These are phyloP conservation scores for Torrubiellomyces zombiae DNA, from an alignment of 2,329 filamentous ascomycete genomes.

Conservation along the genomic window DNA sequence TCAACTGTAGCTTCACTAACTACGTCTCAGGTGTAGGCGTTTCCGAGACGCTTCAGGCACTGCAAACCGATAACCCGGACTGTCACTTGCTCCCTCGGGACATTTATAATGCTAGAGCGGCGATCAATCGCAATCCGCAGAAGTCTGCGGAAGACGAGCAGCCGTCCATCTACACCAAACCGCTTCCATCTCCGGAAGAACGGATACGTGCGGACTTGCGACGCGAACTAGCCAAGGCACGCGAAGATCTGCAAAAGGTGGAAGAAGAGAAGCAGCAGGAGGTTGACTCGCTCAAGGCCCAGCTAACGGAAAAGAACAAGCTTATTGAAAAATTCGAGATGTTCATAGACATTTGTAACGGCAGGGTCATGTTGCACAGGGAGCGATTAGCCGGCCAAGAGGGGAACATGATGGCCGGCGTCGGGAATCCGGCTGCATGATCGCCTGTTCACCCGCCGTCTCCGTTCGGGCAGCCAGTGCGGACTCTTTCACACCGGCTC, in stretches of 20 bases:
- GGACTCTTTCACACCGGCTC: too few relatives aligned
- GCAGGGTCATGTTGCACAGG: conserved; percentile 46
- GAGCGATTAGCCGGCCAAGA: conserved; percentile 27
- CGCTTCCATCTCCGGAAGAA: conserved; percentile 44
- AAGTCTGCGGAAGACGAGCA: conserved; percentile 46
- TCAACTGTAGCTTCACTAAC: conserved; percentile 6
- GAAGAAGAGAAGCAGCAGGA: conserved; percentile 40
- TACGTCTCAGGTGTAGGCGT: conserved; percentile 38
- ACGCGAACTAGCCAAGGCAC: conserved; percentile 40
- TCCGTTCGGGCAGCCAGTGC: too few relatives aligned
- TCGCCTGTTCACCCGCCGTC: too few relatives aligned
- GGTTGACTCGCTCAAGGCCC: conserved; percentile 38
- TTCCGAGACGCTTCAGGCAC: conserved; percentile 47
- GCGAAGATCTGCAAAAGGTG: conserved; percentile 37
- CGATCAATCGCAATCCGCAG: conserved; percentile 47
- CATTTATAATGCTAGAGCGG: conserved; percentile 51
- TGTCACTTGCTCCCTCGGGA: conserved; percentile 47
- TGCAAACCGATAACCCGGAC: conserved; percentile 46
- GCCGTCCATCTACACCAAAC: conserved; percentile 50
- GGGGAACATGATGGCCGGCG: too few relatives aligned
- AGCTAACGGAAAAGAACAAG: conserved; percentile 46
- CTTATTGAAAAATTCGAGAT: conserved; percentile 49
- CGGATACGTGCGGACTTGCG: conserved; percentile 45
- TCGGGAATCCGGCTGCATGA: conserved; percentile 10
- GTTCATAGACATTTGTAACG: conserved; percentile 55